Conservation (phyloP, 768 basidiomycete genomes). For the Coprinellus micaceus region DNA sequence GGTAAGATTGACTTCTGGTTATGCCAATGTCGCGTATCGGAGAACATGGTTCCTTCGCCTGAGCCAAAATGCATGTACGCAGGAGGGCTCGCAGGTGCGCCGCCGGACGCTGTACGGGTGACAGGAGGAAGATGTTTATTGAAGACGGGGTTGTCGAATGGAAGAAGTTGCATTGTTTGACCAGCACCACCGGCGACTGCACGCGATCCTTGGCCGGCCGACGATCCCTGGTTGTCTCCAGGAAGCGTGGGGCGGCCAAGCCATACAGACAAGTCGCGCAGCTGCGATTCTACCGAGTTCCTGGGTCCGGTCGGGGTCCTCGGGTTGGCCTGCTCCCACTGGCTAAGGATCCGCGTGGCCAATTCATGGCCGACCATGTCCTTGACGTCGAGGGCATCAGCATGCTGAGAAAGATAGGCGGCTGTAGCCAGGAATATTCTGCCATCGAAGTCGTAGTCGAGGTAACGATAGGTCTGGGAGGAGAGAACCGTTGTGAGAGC, state of each 20-base stretch:
- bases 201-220: not conserved
- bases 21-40: constrained; percentile 62
- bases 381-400: constrained; percentile 23
- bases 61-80: constrained; percentile 35
- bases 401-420: constrained; percentile 31
- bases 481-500: constrained; percentile 24
- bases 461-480: constrained; percentile 12
- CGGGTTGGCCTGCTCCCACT: constrained; percentile 20
- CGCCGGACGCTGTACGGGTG: constrained; percentile 10
- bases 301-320: not conserved
- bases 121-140: constrained; percentile 23
- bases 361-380: constrained; percentile 20
- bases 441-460: constrained; percentile 49
- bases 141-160: constrained; percentile 36
- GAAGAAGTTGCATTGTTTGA: constrained; percentile 25
- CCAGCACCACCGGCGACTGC: not conserved
- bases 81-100: constrained; percentile 5
- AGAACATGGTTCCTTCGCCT: constrained; percentile 32
- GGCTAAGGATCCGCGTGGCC: constrained; percentile 14
- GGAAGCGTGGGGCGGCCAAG: not conserved
- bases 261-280: constrained; percentile 10
- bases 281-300: constrained; percentile 18
- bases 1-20: constrained; percentile 48
- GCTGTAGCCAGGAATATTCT: constrained; percentile 43
- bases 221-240: not conserved